Evolutionary conservation across 805 yeast species (phyloP).

Genomic region (Ogataea wickerhamii): DNA sequence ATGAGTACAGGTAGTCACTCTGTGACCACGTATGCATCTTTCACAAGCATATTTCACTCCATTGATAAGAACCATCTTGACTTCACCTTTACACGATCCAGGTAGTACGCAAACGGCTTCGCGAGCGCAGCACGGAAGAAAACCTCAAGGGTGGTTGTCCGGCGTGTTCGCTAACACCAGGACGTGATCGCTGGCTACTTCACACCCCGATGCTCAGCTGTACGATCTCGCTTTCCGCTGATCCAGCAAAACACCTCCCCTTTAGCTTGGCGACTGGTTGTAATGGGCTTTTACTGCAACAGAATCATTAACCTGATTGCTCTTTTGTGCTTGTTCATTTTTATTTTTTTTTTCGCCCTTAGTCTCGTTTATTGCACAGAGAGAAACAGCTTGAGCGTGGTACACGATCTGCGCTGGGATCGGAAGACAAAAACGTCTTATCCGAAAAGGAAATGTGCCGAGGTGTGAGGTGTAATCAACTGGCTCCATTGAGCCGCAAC

Average conservation of each 20-base stretch:
- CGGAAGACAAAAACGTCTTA: no score
- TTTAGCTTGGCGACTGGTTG: no score
- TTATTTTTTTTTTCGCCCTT: not conserved
- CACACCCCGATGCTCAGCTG: not conserved
- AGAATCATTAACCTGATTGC: not conserved
- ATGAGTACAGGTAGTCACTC: slow-evolving; percentile 92
- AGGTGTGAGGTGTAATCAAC: no score
- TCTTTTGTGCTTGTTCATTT: not conserved
- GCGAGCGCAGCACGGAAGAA: no score
- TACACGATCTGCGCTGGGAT: no score
- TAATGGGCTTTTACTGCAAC: no score
- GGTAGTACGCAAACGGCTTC: not conserved
- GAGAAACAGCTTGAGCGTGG: no score
- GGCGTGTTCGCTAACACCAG: not conserved
- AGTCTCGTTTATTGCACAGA: no score
- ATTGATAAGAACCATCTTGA: slow-evolving; percentile 78
- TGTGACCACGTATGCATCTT: slow-evolving; percentile 91
- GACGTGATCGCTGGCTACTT: not conserved
- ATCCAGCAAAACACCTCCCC: no score
- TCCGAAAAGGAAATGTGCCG: no score
- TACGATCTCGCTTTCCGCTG: not conserved
- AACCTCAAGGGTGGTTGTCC: not conserved
- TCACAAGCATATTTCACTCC: slow-evolving; percentile 97
- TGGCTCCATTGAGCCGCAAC: no score
- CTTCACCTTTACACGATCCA: not conserved